Evolutionary conservation across 495 filamentous ascomycete species (phyloP), one percentile per base, ranked within the genome.

Genomic region (Xanthoparmelia taractica): DNA sequence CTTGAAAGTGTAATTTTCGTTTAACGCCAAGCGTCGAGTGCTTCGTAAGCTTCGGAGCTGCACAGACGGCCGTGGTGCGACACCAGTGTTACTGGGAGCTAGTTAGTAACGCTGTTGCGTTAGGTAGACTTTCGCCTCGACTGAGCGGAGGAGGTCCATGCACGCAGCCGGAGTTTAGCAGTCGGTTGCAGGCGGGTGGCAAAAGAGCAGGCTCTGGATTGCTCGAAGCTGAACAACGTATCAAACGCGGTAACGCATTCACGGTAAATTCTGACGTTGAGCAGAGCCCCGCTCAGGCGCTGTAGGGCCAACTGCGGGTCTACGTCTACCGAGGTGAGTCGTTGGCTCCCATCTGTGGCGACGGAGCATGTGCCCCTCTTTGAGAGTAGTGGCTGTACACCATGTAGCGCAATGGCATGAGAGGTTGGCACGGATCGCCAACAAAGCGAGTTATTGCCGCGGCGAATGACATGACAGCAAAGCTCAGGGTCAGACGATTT

Each of bases 111-210:
- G 48, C 48, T 52, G 25, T 17, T 52, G 48, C 48, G 31, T 8
- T 23, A 27, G 23, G 3, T 29, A 23, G 23, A 52, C 4, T 10
- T 15, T 10, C 8, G 7, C 2, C 8, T 52, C 25, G 48, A 31
- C 48, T 29, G 27, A 23, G 25, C 48, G 48, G 48, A 52, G 48
- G 45, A 52, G 48, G 48, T 52, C 48, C 25, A 52, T 52, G 48
- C 48, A 52, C 48, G 13, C 48, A 31, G 15, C 48, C 15, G 48
- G 48, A 29, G 48, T 52, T 52, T 25, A 8, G 12, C 25, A n/a
- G 3, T 0, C 23, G n/a, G 25, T 52, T 31, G 27, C 25, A 29
- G 27, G 48, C 48, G 2, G 12, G 10, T 29, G n/a, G 45, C 4
- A 48, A 4, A 48, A 25, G 12, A 20, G 4, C 15, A 47, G n/a